phyloP scores from a whole-genome alignment of 345 rosid species.

The Erysimum cheiranthoides region DNA sequence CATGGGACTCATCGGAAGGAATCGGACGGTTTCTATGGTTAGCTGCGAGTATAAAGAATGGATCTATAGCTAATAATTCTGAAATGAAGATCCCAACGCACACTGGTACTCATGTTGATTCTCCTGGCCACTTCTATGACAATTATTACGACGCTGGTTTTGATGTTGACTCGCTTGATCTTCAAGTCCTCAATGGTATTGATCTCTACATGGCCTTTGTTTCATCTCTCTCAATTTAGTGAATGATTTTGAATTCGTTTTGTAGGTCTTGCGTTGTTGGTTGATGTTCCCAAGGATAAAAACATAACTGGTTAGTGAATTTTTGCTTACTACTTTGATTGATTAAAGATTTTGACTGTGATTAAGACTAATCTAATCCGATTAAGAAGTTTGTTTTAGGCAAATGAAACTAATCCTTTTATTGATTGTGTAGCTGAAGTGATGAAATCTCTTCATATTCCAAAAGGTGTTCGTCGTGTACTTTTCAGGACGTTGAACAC shows the following conservation, averaged over 20 bases:
- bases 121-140: constrained; percentile 84
- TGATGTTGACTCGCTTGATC: constrained; percentile 89
- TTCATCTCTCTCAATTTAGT: not conserved
- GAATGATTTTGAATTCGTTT: constrained; percentile 1
- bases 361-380: not conserved
- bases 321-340: not conserved
- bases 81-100: constrained; percentile 79
- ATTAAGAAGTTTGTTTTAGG: not conserved
- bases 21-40: constrained; percentile 73
- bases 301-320: constrained; percentile 61
- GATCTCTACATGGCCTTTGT: not conserved
- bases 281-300: constrained; percentile 62
- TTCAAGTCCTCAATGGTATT: constrained; percentile 67
- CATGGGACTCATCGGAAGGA: constrained; percentile 54
- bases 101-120: constrained; percentile 91
- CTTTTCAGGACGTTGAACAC: constrained; percentile 89
- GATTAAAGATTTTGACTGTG: not conserved
- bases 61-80: constrained; percentile 73
- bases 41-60: constrained; percentile 79
- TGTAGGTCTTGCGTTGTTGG: constrained; percentile 62
- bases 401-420: not conserved
- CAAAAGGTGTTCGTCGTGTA: constrained; percentile 78
- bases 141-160: constrained; percentile 83
- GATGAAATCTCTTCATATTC: constrained; percentile 77
- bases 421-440: constrained; percentile 59